Base-by-base conservation (phyloP, 1,139 yeast genomes). In the Zygosaccharomyces pseudobailii region DNA sequence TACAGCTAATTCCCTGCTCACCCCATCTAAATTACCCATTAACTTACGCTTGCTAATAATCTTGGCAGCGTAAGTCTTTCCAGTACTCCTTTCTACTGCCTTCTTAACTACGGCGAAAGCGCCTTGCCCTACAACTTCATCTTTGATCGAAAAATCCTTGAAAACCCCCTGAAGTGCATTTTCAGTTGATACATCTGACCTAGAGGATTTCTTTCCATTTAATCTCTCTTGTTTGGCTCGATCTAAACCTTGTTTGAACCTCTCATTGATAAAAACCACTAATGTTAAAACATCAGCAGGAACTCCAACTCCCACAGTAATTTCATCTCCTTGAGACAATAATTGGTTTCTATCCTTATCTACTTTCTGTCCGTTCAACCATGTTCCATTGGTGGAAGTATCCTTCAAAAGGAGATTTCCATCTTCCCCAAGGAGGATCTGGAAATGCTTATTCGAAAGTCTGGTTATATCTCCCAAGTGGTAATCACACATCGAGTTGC, bases 91-190 rank as follows among this genome's bases (percentile, higher is more conserved):
- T 58, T 89, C 94, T 0, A 90, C 80, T 2, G 95, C 97, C 63
- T 87, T 87, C 56, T 88, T 84, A 20, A 92, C 98, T 1, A 90
- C 85, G 3, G 97, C 97, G 75, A 92, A 92, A 5, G 97, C 97
- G 6, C 98, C 98, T 58, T 87, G 94, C 1, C 98, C 98, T 3
- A 92, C 84, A 5, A 87, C 82, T 58, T 86, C 95, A 62, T 82
- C 84, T 51, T 87, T 81, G 27, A 92, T 79, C 13, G 87, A 85
- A 64, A 82, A 92, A 57, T 84, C 86, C 50, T 79, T 80, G 61
- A 78, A 77, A 17, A 92, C 84, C 0, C 89, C 75, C 48, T 58
- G 51, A 28, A 62, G 66, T 36, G 59, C 59, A 24, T 13, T 20
- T 9, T 34, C 31, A n/a, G 40, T 31, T 9, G 27, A 28, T 10